Conservation (phyloP, 2,329 filamentous ascomycete species). For the Exophiala bonariae region DNA sequence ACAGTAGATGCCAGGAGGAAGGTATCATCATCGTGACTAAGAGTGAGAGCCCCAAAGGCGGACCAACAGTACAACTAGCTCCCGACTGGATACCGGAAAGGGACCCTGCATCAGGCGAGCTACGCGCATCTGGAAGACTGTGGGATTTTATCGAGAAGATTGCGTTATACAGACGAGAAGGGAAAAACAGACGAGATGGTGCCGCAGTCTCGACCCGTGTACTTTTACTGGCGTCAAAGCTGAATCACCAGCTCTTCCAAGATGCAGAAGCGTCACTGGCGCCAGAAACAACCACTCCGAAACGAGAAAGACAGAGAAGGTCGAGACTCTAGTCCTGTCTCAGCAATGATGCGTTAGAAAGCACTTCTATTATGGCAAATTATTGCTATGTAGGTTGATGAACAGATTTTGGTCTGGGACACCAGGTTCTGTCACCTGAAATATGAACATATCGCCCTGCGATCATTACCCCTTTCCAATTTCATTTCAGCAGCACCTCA, state of each 20-base stretch:
- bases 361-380: too few species aligned
- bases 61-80: slow-evolving; percentile 62
- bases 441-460: too few species aligned
- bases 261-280: slow-evolving; percentile 31
- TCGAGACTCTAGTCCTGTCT: neutral
- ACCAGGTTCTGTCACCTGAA: too few species aligned
- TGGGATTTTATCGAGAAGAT: slow-evolving; percentile 95
- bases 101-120: slow-evolving; percentile 58
- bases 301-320: neutral
- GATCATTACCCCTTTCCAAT: too few species aligned
- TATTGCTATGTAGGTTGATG: too few species aligned
- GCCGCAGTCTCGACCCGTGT: slow-evolving; percentile 84
- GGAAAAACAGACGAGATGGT: slow-evolving; percentile 94
- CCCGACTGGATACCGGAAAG: slow-evolving; percentile 73
- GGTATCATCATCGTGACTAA: slow-evolving; percentile 78
- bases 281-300: neutral
- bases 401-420: too few species aligned
- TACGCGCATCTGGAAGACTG: slow-evolving; percentile 71
- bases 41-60: slow-evolving; percentile 52
- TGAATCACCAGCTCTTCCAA: slow-evolving; percentile 70
- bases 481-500: too few species aligned
- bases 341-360: too few species aligned
- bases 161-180: slow-evolving; percentile 77
- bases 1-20: slow-evolving; percentile 83
- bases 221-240: slow-evolving; percentile 69